These are phyloP conservation scores for Blastocystis sp. DNA, from an alignment of 352 stramenopile genomes.

Conservation along the genomic window DNA sequence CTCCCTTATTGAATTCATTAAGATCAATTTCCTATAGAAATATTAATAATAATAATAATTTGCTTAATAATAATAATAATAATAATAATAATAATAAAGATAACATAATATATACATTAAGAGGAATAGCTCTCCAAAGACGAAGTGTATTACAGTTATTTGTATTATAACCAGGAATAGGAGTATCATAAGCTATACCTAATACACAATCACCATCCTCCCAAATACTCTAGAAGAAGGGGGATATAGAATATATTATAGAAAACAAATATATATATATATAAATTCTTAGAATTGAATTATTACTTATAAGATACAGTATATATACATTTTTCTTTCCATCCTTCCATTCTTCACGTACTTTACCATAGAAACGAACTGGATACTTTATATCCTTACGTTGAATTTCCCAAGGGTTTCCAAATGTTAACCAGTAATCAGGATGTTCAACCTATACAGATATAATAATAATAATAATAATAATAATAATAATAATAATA, in stretches of 20 bases:
- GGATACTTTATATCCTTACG: slow-evolving; percentile 38
- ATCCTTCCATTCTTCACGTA: slow-evolving; percentile 3
- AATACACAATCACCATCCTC: slow-evolving; percentile 13
- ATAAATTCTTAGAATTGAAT: too few relatives aligned
- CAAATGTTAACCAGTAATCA: slow-evolving; percentile 42
- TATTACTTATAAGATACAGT: background rate
- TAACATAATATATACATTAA: slow-evolving; percentile 9
- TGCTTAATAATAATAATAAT: too few relatives aligned
- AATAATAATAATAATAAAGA: too few relatives aligned
- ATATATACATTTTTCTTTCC: slow-evolving; percentile 3
- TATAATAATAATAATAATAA: too few relatives aligned
- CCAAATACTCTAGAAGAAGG: too few relatives aligned
- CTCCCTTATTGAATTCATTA: slow-evolving; percentile 21
- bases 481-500: too few relatives aligned
- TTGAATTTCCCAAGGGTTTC: slow-evolving; percentile 42
- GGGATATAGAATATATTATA: too few relatives aligned
- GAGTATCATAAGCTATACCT: slow-evolving; percentile 41
- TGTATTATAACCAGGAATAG: slow-evolving; percentile 42
- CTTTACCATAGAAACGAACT: slow-evolving; percentile 39
- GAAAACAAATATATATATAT: too few relatives aligned
- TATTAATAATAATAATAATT: too few relatives aligned
- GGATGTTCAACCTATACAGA: slow-evolving; percentile 40
- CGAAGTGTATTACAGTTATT: slow-evolving; percentile 42
- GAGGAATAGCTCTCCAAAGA: slow-evolving; percentile 39
- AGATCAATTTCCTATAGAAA: slow-evolving; percentile 32